phyloP scores from a whole-genome alignment of 805 yeast species.

The Candida glaebosa region DNA sequence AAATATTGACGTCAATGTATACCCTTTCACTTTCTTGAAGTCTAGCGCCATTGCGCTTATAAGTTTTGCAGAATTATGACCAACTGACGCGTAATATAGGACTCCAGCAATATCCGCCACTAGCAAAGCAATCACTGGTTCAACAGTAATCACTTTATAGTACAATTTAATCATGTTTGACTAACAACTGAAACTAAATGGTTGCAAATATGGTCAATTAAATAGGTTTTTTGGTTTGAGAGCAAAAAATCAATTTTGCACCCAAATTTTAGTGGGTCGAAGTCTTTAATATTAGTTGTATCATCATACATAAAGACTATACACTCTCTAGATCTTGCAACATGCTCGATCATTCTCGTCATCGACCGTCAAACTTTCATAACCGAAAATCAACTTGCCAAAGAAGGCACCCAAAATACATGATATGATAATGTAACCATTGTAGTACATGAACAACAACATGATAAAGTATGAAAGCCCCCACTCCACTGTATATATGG shows the following conservation, averaged over 20 bases:
- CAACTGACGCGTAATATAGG: constrained; percentile 20
- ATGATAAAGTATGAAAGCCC: constrained; percentile 62
- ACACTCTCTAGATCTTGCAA: constrained; percentile 4
- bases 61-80: constrained; percentile 7
- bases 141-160: constrained; percentile 11
- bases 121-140: constrained; percentile 11
- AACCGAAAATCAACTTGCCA: constrained; percentile 53
- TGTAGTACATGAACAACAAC: constrained; percentile 74
- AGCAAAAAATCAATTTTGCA: neutral
- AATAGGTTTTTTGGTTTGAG: neutral
- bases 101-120: constrained; percentile 14
- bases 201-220: neutral
- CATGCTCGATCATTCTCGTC: constrained; percentile 4
- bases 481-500: constrained; percentile 56
- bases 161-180: constrained; percentile 8
- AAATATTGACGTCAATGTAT: constrained; percentile 8
- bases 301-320: no score
- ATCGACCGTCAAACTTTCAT: constrained; percentile 9
- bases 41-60: constrained; percentile 10
- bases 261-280: neutral
- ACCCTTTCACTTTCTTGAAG: constrained; percentile 9
- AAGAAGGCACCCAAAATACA: constrained; percentile 60
- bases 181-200: neutral
- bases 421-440: constrained; percentile 62
- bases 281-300: no score